Conservation (phyloP, 1,284 basidiomycete species). For the Moesziomyces globuligerus region DNA sequence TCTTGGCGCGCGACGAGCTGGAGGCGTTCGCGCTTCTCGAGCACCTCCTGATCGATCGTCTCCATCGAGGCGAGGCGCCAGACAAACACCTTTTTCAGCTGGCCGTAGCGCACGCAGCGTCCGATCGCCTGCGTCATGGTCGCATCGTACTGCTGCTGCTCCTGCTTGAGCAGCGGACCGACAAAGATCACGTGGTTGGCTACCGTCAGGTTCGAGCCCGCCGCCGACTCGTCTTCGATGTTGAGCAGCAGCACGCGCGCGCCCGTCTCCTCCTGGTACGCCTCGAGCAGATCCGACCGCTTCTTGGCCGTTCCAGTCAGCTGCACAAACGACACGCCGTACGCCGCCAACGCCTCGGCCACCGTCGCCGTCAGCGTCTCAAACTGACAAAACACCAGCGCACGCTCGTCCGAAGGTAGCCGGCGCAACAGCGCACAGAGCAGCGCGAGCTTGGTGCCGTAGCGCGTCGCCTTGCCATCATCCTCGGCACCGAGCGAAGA, state of each 20-base stretch:
- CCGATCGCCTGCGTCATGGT: slow-evolving; percentile 59
- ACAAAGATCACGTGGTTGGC: slow-evolving; percentile 96
- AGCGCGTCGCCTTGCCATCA: slow-evolving; percentile 75
- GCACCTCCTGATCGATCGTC: slow-evolving; percentile 53
- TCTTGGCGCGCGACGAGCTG: neutral
- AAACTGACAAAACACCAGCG: slow-evolving; percentile 93
- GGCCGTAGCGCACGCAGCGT: slow-evolving; percentile 50
- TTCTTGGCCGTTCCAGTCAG: slow-evolving; percentile 78
- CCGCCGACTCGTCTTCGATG: slow-evolving; percentile 91
- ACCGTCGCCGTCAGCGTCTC: slow-evolving; percentile 90
- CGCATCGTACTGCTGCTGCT: slow-evolving; percentile 51
- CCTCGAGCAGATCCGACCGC: slow-evolving; percentile 41
- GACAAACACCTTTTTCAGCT: slow-evolving; percentile 50
- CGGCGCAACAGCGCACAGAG: slow-evolving; percentile 84
- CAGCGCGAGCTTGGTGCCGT: slow-evolving; percentile 86
- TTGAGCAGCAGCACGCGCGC: slow-evolving; percentile 84
- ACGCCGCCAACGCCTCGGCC: slow-evolving; percentile 78
- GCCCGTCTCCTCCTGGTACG: slow-evolving; percentile 77
- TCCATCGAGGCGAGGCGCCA: slow-evolving; percentile 47
- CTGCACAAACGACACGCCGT: slow-evolving; percentile 81
- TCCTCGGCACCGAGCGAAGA: slow-evolving; percentile 49
- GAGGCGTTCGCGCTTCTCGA: slow-evolving; percentile 43
- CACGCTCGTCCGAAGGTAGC: slow-evolving; percentile 80
- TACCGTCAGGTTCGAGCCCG: slow-evolving; percentile 88
- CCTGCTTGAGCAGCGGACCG: slow-evolving; percentile 85